A percentile compares a stretch with the other conserved stretches of the same genome.
These are phyloP conservation scores for Auxenochlorella pyrenoidosa DNA, from an alignment of 139 green algal species.

Conservation along the genomic window DNA sequence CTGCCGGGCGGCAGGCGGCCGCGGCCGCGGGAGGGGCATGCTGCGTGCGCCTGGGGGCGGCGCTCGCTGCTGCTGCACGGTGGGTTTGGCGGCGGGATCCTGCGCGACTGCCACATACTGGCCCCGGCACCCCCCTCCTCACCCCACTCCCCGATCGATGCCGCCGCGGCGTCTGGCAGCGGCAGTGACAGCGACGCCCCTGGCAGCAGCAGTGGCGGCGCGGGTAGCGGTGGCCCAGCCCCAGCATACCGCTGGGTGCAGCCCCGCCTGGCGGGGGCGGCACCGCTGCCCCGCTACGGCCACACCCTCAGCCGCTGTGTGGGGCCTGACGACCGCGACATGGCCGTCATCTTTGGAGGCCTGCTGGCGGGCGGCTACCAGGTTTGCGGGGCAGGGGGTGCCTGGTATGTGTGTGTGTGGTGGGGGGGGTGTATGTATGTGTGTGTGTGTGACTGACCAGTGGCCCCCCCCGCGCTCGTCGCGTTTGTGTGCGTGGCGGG, in stretches of 20 bases:
- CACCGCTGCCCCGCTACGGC: background rate
- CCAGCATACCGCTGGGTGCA: constrained; percentile 13
- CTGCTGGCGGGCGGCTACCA: constrained; percentile 17
- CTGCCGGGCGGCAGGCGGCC: background rate
- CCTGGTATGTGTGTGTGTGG: no score
- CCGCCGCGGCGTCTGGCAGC: background rate
- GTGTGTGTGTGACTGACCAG: no score
- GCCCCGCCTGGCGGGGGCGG: background rate
- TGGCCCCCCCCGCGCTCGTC: no score
- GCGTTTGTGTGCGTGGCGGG: background rate
- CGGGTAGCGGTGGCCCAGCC: background rate
- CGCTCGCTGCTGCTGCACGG: constrained; percentile 13
- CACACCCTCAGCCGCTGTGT: constrained; percentile 19
- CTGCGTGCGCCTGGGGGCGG: constrained; percentile 9
- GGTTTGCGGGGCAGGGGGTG: background rate
- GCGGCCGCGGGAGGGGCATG: constrained; percentile 7
- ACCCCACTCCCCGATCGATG: no score
- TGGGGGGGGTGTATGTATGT: no score
- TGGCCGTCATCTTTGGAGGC: constrained; percentile 22
- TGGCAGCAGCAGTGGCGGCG: background rate
- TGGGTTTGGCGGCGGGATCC: constrained; percentile 19
- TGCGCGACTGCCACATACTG: background rate
- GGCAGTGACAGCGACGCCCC: background rate
- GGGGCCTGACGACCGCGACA: background rate
- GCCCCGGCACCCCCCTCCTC: background rate